Conservation (phyloP, 1,139 yeast species). For the Sugiyamaella paludigena region DNA sequence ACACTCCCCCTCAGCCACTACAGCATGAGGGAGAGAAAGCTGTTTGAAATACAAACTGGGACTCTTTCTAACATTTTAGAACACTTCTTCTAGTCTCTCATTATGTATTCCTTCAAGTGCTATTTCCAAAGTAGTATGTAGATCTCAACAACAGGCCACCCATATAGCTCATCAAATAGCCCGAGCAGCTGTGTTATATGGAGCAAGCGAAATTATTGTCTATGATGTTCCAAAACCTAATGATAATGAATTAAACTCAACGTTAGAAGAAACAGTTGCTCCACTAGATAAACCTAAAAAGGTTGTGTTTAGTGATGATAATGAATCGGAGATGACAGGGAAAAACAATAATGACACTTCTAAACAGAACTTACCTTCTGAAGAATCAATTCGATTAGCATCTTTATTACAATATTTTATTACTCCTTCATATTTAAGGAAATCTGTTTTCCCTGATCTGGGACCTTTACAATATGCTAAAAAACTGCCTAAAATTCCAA, state of each 20-base stretch:
- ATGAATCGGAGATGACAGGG: constrained; percentile 21
- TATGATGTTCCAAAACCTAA: constrained; percentile 39
- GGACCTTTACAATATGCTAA: constrained; percentile 62
- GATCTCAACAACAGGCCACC: constrained; percentile 70
- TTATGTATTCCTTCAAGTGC: constrained; percentile 42
- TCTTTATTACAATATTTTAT: constrained; percentile 74
- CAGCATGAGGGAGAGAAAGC: neutral
- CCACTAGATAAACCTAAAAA: constrained; percentile 27
- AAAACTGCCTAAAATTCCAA: constrained; percentile 67
- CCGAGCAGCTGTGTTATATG: constrained; percentile 63
- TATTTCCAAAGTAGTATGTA: constrained; percentile 64
- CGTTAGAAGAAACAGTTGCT: constrained; percentile 32
- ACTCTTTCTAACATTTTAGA: constrained; percentile 4
- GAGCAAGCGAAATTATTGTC: constrained; percentile 70
- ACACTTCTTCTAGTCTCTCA: constrained; percentile 45
- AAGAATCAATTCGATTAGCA: constrained; percentile 58
- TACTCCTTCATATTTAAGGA: constrained; percentile 80
- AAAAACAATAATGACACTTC: constrained; percentile 18
- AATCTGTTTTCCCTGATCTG: constrained; percentile 54
- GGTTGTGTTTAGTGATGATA: constrained; percentile 27
- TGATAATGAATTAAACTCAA: constrained; percentile 32
- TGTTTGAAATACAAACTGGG: neutral
- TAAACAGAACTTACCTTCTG: constrained; percentile 24
- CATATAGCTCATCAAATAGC: constrained; percentile 75
- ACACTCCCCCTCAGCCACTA: no score